These are phyloP conservation scores for Acer campestre DNA, from an alignment of 345 rosid genomes.

Conservation along the genomic window DNA sequence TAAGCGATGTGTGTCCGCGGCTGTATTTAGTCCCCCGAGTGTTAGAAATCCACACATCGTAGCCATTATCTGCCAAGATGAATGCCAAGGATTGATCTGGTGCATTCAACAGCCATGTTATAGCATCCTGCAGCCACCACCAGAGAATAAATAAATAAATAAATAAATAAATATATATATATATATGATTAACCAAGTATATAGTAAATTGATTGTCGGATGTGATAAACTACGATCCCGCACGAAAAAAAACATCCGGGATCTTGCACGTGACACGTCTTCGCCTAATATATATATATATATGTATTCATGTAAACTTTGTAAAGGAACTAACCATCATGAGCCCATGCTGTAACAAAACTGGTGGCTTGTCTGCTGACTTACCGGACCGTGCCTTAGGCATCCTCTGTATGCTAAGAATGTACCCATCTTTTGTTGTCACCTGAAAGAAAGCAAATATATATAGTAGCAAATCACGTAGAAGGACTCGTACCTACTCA, in stretches of 20 bases:
- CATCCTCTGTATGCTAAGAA: conserved; percentile 52
- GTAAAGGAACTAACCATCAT: conserved; percentile 31
- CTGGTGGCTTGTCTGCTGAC: conserved; percentile 44
- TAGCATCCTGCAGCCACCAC: conserved; percentile 43
- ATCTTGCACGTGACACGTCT: no score
- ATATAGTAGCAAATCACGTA: no score
- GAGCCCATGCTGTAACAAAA: conserved; percentile 56
- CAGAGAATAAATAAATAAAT: neutral
- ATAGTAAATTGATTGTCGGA: no score
- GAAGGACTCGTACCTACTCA: neutral
- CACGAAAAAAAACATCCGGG: no score
- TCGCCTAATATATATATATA: no score
- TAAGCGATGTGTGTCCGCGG: conserved; percentile 36
- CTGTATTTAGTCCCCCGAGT: conserved; percentile 54
- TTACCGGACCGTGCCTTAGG: conserved; percentile 25
- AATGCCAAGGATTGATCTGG: conserved; percentile 44
- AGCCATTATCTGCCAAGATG: conserved; percentile 50
- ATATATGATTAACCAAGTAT: no score
- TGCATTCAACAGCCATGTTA: conserved; percentile 42
- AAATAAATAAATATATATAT: no score
- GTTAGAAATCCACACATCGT: conserved; percentile 51
- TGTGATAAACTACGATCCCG: no score
- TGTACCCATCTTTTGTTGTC: conserved; percentile 53
- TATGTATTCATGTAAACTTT: neutral
- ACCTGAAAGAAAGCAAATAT: conserved; percentile 33